Conservation (phyloP, 331 rosid genomes). For the Cydonia oblonga region DNA sequence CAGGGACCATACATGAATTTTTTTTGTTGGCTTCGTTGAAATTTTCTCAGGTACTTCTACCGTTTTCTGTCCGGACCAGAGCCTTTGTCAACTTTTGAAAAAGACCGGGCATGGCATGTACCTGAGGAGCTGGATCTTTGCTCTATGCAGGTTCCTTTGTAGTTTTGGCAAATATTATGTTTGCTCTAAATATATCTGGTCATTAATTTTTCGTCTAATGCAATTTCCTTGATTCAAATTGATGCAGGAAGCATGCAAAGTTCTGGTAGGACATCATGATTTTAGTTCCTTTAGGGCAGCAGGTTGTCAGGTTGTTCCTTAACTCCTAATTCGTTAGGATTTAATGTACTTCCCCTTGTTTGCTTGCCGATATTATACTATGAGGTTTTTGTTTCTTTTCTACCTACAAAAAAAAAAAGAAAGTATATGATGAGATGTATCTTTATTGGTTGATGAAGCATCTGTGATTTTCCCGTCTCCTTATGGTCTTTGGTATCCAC, state of each 20-base stretch:
- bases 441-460: neutral
- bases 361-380: neutral
- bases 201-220: neutral
- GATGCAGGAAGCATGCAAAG: slow-evolving; percentile 76
- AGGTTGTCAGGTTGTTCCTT: slow-evolving; percentile 76
- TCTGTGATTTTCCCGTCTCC: neutral
- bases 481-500: neutral
- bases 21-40: too few species aligned
- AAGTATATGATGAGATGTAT: neutral
- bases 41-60: slow-evolving; percentile 8
- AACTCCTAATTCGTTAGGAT: neutral
- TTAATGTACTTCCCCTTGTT: neutral
- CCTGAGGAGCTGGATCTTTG: slow-evolving; percentile 55
- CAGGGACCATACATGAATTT: too few species aligned
- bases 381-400: neutral
- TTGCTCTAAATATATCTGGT: neutral
- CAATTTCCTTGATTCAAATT: neutral
- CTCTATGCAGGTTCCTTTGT: slow-evolving; percentile 66
- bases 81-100: slow-evolving; percentile 69
- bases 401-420: too few species aligned
- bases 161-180: slow-evolving; percentile 8
- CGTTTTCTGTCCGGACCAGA: slow-evolving; percentile 78
- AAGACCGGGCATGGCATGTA: slow-evolving; percentile 83
- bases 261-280: slow-evolving; percentile 85
- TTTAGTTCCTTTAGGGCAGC: slow-evolving; percentile 93